Evolutionary conservation across 1,284 basidiomycete genomes (phyloP).

Genomic region (Waitea zeae): DNA sequence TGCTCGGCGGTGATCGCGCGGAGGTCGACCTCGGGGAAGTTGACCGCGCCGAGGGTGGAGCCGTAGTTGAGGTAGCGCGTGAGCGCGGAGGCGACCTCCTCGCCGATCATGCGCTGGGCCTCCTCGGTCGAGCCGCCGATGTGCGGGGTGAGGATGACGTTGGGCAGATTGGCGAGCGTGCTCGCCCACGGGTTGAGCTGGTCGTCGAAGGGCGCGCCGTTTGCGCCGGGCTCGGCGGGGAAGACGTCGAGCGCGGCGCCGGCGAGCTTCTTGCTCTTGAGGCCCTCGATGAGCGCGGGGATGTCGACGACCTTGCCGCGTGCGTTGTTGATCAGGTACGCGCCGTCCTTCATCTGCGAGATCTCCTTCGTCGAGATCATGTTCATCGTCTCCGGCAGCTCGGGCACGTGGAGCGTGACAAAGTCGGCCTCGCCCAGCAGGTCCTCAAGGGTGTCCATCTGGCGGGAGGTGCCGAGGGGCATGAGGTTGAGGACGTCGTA

Average conservation of each 20-base stretch:
- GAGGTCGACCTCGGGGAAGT: conserved; percentile 98
- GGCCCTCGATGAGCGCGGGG: conserved; percentile 69
- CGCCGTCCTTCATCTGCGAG: conserved; percentile 84
- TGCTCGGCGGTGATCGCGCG: conserved; percentile 83
- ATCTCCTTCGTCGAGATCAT: conserved; percentile 78
- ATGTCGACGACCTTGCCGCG: conserved; percentile 94
- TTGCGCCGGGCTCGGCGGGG: conserved; percentile 83
- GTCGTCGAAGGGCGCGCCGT: conserved; percentile 79
- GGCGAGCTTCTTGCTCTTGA: conserved; percentile 77
- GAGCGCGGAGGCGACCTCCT: conserved; percentile 81
- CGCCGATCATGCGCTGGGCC: conserved; percentile 94
- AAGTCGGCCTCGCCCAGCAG: conserved; percentile 81
- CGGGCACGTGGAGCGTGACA: conserved; percentile 92
- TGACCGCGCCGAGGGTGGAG: conserved; percentile 83
- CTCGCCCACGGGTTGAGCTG: conserved; percentile 71
- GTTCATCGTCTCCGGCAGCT: conserved; percentile 89
- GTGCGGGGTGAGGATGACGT: conserved; percentile 93
- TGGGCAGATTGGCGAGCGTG: conserved; percentile 57
- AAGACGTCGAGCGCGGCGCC: conserved; percentile 94
- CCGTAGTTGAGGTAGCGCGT: conserved; percentile 89
- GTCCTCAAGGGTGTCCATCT: conserved; percentile 69
- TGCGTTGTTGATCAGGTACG: conserved; percentile 97
- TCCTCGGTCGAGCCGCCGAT: conserved; percentile 99
- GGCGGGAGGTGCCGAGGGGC: conserved; percentile 89
- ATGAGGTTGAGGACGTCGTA: conserved; percentile 95